Percentiles rank a stretch among this genome's conserved stretches.
phyloP scores from a whole-genome alignment of 2,329 filamentous ascomycete genomes.

The Hymenoscyphus repandus region DNA sequence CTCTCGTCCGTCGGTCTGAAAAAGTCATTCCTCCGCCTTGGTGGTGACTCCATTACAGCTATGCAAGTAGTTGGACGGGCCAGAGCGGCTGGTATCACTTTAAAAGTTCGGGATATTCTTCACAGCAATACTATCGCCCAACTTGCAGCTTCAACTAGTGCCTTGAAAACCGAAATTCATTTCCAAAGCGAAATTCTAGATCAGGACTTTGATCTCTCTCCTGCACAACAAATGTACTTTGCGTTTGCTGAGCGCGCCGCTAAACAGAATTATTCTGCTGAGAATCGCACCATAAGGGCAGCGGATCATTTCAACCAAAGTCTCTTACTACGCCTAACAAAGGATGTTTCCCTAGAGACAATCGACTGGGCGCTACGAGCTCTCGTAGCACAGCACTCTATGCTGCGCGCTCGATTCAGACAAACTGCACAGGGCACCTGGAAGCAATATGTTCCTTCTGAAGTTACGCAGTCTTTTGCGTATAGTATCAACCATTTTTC shows the following conservation, averaged over 20 bases:
- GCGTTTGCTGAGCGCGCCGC: too few relatives aligned
- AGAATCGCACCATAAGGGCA: too few relatives aligned
- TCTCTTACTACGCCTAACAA: background rate
- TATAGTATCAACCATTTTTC: too few relatives aligned
- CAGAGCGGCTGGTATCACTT: constrained; percentile 28
- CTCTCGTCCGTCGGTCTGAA: too few relatives aligned
- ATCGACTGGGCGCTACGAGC: constrained; percentile 24
- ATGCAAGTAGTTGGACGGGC: constrained; percentile 34
- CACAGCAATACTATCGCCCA: constrained; percentile 11
- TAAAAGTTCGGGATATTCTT: constrained; percentile 31
- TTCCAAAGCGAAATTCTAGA: background rate
- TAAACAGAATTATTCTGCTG: too few relatives aligned
- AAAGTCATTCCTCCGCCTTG: constrained; percentile 35
- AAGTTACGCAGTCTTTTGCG: constrained; percentile 20
- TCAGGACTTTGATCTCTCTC: constrained; percentile 16
- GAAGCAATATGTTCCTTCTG: constrained; percentile 31
- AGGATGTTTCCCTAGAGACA: background rate
- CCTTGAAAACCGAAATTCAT: background rate
- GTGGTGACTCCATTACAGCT: constrained; percentile 32
- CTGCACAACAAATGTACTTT: constrained; percentile 25
- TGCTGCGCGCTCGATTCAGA: constrained; percentile 35
- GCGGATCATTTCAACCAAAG: constrained; percentile 14
- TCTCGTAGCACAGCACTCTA: constrained; percentile 33
- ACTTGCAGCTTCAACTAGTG: constrained; percentile 5
- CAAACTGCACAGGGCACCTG: constrained; percentile 27